A percentile compares a stretch with the other conserved stretches of the same genome.
Conservation (phyloP, 495 filamentous ascomycete species). For the Melanomma pulvis-pyrius region DNA sequence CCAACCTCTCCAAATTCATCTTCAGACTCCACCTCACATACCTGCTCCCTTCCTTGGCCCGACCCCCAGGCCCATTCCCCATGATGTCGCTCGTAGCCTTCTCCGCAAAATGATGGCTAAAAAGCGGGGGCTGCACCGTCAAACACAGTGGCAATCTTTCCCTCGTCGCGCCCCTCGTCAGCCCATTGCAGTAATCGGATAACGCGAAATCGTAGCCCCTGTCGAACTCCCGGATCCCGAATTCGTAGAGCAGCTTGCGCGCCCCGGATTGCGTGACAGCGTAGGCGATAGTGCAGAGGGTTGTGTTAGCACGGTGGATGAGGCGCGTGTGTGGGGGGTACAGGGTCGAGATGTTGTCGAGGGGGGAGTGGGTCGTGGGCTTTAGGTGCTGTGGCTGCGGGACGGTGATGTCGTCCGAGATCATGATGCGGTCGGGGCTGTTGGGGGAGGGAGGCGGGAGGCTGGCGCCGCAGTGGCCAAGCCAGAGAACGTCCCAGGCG, state of each 20-base stretch:
- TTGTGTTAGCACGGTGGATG: slow-evolving; percentile 50
- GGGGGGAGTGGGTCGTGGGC: slow-evolving; percentile 11
- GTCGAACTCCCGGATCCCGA: slow-evolving; percentile 49
- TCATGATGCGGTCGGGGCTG: slow-evolving; percentile 28
- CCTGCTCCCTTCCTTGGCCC: slow-evolving; percentile 47
- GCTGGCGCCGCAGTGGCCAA: slow-evolving; percentile 38
- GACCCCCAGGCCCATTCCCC: slow-evolving; percentile 36
- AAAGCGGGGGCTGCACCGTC: slow-evolving; percentile 52
- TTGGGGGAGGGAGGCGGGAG: slow-evolving; percentile 28
- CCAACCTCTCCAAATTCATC: slow-evolving; percentile 47
- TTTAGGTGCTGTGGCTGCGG: slow-evolving; percentile 32
- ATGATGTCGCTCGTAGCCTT: slow-evolving; percentile 51
- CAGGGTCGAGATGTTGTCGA: slow-evolving; percentile 17
- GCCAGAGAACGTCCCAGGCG: slow-evolving; percentile 51
- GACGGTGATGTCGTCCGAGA: slow-evolving; percentile 36
- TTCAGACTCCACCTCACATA: slow-evolving; percentile 56
- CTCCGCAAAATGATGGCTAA: slow-evolving; percentile 50
- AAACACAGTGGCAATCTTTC: slow-evolving; percentile 45
- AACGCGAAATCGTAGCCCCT: slow-evolving; percentile 55
- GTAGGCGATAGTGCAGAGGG: slow-evolving; percentile 58
- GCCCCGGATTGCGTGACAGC: slow-evolving; percentile 59
- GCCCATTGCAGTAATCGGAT: slow-evolving; percentile 50
- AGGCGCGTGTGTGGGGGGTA: slow-evolving; percentile 45
- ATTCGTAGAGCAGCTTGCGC: slow-evolving; percentile 54
- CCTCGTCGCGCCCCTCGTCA: slow-evolving; percentile 17